Evolutionary conservation across 805 yeast genomes (phyloP), one percentile per base, ranked within the genome.

Genomic region (Saccharomycopsis fibuligera): DNA sequence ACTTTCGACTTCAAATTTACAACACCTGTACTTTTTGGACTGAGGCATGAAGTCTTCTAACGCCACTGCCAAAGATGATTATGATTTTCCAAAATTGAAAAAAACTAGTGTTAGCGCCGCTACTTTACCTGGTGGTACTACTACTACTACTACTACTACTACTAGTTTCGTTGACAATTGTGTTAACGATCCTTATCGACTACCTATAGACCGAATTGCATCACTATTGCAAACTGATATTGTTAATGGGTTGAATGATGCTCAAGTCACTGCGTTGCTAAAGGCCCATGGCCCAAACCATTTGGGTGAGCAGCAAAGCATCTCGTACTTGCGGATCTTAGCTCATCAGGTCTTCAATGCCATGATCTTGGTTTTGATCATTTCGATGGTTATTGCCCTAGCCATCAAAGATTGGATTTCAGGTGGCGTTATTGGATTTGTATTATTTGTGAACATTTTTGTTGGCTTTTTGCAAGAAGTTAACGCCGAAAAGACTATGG

Each of bases 401-500:
- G 89, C 83, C 19, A 81, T 85, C 55, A 70, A 72, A 50, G 91
- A 85, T 62, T 84, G 86, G 83, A 85, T 84, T 55, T 79, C 87
- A 6, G 93, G 89, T 43, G 93, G 91, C 47, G 91, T 85, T 30
- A 81, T 84, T 60, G 79, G 77, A 1, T 81, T 76, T 41, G 90
- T 85, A 21, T 77, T 85, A 27, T 61, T 62, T 27, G 69, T 84
- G 48, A 84, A 84, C 59, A 78, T 84, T 33, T 63, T 65, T 27
- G 81, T 84, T 49, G 93, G 93, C 3, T 74, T 80, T 48, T 63
- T 74, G 54, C 93, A 84, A 62, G 91, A 84, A 60, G 72, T 69
- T 59, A 79, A 76, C 54, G 91, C 93, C 1, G 89, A 84, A 55
- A 76, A 81, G 60, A 85, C 91, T 1, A 85, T 84, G 87, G 85